Base-by-base conservation (phyloP, 2,329 filamentous ascomycete genomes). In the Zymoseptoria ardabiliae region DNA sequence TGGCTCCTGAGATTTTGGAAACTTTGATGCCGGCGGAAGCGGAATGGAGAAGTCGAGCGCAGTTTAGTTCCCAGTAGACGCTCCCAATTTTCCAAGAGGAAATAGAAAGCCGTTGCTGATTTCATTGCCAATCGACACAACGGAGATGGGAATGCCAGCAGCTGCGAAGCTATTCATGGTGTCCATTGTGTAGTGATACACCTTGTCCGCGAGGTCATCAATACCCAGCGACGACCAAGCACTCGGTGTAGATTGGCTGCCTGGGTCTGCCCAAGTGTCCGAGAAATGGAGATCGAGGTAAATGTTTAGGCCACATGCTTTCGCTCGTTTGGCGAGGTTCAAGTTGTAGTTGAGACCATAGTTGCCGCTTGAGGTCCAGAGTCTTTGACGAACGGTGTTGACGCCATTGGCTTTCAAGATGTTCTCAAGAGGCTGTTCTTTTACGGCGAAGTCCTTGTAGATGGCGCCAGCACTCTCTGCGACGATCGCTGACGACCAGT, bases 41-140 rank as follows among this genome's bases (percentile, higher is more conserved):
- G 20, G 66, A 66, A 62, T 66, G 72, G 25, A 73, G 63, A 6
- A 74, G 58, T 19, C 69, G 66, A 11, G 71, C 70, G 48, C 72
- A 69, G 60, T 73, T 73, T 68, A 61, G 4, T 74, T 65, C 1
- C 66, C 66, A 4, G 63, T 61, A 3, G 61, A 50, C 55, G 64
- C 68, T 5, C 71, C 63, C 28, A 69, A 66, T 28, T 69, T 60
- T 23, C 72, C 73, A 0, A 68, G 57, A 2, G 73, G 73, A 67
- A 70, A 75, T 51, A 75, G 65, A 56, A 73, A 64, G 19, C 73
- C 73, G 51, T 68, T 64, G 13, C 69, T 66, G 62, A 75, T 73
- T 65, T 75, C 73, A 55, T 75, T 74, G 28, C 73, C 73, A 19
- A 75, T 68, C 4, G 66, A 75, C 3, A 79, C 75, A 25, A 77